These are phyloP conservation scores for Keithomyces neogunnii DNA, from an alignment of 2,329 filamentous ascomycete genomes.

Conservation along the genomic window DNA sequence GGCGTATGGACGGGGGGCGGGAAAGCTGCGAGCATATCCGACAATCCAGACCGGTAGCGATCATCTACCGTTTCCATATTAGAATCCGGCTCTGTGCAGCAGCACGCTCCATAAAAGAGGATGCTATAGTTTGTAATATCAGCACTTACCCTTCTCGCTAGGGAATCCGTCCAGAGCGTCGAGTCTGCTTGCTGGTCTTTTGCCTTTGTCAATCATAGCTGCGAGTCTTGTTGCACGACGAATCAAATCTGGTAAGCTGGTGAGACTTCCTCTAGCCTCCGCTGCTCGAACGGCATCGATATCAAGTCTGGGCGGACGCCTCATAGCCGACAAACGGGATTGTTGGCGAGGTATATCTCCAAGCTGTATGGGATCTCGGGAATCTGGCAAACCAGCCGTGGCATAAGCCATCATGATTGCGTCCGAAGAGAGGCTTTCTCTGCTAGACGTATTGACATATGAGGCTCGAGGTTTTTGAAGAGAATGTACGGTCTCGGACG, in stretches of 20 bases:
- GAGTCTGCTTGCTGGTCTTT: constrained; percentile 50
- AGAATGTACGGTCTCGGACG: constrained; percentile 32
- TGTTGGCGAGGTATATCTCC: constrained; percentile 20
- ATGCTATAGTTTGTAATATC: too few relatives aligned
- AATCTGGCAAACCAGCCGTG: constrained; percentile 37
- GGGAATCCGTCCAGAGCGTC: constrained; percentile 45
- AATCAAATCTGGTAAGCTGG: constrained; percentile 87
- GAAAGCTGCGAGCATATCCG: constrained; percentile 59
- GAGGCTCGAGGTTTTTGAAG: constrained; percentile 11
- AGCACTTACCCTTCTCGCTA: constrained; percentile 29
- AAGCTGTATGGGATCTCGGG: constrained; percentile 22
- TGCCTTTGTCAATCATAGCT: constrained; percentile 78
- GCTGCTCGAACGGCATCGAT: constrained; percentile 74
- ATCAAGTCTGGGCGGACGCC: constrained; percentile 65
- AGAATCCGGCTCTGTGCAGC: background rate
- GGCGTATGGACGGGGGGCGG: constrained; percentile 49
- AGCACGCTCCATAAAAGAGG: too few relatives aligned
- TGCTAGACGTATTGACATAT: constrained; percentile 9
- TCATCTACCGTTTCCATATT: constrained; percentile 22
- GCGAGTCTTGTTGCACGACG: constrained; percentile 78
- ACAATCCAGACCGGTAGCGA: constrained; percentile 44
- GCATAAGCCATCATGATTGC: constrained; percentile 43
- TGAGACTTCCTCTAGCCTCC: constrained; percentile 80
- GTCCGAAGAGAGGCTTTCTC: constrained; percentile 28
- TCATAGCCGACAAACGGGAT: constrained; percentile 45